Evolutionary conservation across 2,329 filamentous ascomycete species (phyloP), one percentile per base, ranked within the genome.

Genomic region (Septoria linicola): DNA sequence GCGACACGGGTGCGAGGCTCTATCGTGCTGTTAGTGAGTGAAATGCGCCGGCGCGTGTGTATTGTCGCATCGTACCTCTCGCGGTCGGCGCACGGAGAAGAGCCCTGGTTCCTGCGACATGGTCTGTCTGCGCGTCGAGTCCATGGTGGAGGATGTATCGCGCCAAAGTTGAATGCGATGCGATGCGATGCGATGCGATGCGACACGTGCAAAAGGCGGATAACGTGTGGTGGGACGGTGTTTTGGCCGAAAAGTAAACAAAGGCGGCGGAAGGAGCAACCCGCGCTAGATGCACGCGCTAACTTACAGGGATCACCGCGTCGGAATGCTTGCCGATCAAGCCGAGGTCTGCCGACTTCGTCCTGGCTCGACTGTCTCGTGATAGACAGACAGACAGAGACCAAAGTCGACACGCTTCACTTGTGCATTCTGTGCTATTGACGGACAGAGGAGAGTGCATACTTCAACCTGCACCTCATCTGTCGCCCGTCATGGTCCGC

Each of bases 71-170:
- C 81, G 70, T 78, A 95, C 90, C 80, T 96, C 91, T 79, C 92
- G 83, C 62, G 88, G 87, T 67, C 91, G 86, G 73, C 89, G 89
- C 69, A 95, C 89, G 67, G 90, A 96, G 80, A 92, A 96, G 68
- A 93, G 78, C 66, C 87, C 88, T 55, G 84, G 83, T 66, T 95
- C 89, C 75, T 93, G 88, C 74, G 89, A 89, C 89, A 95, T 95
- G 66, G 55, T 77, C 25, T 35, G 35, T 32, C 44, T 42, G 39
- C 49, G 49, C 30, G 49, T 49, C 10, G 46, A 41, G 30, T 49
- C 47, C 39, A 50, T 37, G 23, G 23, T 27, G 23, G 5, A 5
- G 23, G 23, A n/a, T 27, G 23, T 5, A 27, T 27, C 5, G 10
- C 23, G 23, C 5, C 10, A 27, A 5, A 10, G 23, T 27, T n/a